Base-by-base conservation (phyloP, 2,329 filamentous ascomycete genomes). In the Colletotrichum orchidophilum region DNA sequence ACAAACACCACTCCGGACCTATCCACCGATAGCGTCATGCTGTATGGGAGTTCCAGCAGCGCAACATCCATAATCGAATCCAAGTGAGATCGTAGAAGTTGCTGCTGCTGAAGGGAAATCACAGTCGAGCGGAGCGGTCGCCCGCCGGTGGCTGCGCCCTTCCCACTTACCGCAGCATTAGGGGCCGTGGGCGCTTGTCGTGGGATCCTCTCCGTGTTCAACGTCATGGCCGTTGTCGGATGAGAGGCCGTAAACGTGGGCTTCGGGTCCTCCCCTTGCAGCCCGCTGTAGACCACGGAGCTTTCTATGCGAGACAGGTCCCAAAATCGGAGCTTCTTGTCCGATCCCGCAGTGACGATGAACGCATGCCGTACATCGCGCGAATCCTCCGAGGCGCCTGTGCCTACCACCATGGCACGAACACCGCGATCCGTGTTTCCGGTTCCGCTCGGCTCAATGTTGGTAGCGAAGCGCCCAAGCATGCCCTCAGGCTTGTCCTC, bases 261-360 rank as follows among this genome's bases (percentile, higher is more conserved):
- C 78, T 90, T 91, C 39, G 88, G 84, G 70, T 95, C 92, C 39
- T 94, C 92, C 2, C 85, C 81, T 68, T 90, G 89, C 12, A 95
- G 85, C 0, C 96, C 96, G 78, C 93, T 97, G 74, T 97, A 92
- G 15, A 98, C 88, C 66, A 88, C 86, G 50, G 94, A 97, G 70
- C 91, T 89, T 77, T 97, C 94, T 11, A 94, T 87, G 11, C 91
- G 91, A 11, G 90, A 87, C 15, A 96, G 87, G 78, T 99, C 96
- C 96, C 96, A 99, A 82, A 97, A 98, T 11, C 96, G 91, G 21
- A 99, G 88, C 81, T 94, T 96, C 82, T 93, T 94, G 81, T 98
- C 96, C 12, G 93, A 93, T 0, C 96, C 96, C 21, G 92, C 95
- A 0, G 94, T 96, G 46, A 99, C 84, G 57, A 98, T 89, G 79